A percentile compares a stretch with the other conserved stretches of the same genome.
Evolutionary conservation across 2,329 filamentous ascomycete genomes (phyloP).

Genomic region (Lomentospora prolificans): DNA sequence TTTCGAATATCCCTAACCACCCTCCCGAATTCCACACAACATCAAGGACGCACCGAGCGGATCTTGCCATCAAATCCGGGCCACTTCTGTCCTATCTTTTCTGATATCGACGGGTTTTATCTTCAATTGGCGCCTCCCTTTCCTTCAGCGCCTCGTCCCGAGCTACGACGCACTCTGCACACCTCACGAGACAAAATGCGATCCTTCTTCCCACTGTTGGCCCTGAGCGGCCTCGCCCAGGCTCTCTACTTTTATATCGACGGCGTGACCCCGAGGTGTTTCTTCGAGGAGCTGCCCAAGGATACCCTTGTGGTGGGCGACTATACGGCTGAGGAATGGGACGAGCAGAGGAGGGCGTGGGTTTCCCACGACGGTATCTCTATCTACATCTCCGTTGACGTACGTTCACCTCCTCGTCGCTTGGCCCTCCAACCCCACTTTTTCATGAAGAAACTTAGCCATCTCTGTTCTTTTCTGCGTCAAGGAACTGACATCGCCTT

Average conservation of each 20-base stretch:
- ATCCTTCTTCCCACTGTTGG: constrained; percentile 53
- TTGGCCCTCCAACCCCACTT: neutral
- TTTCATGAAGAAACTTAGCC: neutral
- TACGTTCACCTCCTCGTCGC: constrained; percentile 26
- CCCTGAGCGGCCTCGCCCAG: constrained; percentile 56
- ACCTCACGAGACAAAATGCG: constrained; percentile 35
- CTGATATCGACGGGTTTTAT: neutral
- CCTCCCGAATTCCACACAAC: neutral
- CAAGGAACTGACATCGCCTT: constrained; percentile 1
- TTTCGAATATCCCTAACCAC: neutral
- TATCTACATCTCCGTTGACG: constrained; percentile 86
- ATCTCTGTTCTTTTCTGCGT: neutral
- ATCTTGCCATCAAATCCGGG: neutral
- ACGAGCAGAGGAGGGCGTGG: constrained; percentile 60
- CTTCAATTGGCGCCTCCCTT: neutral
- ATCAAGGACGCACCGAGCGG: neutral
- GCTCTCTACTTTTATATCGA: constrained; percentile 96
- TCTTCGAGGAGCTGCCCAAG: constrained; percentile 96
- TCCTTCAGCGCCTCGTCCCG: neutral
- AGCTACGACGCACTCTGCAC: neutral
- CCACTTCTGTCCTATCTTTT: neutral
- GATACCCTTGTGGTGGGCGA: constrained; percentile 93
- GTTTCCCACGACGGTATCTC: constrained; percentile 62
- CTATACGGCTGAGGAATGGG: constrained; percentile 79
- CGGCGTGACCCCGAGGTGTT: constrained; percentile 77